Evolutionary conservation across 176 grass and related monocot species (phyloP), one percentile per base, ranked within the genome.

Genomic region (Zea luxurians): DNA sequence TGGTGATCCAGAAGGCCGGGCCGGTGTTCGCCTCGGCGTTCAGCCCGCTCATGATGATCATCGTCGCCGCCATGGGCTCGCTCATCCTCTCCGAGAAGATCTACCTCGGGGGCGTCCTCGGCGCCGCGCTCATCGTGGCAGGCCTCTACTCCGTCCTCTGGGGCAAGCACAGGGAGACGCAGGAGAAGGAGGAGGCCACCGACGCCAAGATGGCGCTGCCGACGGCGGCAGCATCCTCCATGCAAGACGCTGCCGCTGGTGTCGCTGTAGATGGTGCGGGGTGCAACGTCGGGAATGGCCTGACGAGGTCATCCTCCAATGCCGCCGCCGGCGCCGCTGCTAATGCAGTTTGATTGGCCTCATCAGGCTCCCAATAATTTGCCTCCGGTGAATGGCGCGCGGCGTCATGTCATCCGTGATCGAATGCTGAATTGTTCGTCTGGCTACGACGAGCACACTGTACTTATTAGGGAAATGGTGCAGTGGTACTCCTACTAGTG

Each of bases 31-130:
- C 95, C 15, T 94, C 95, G 41, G 95, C 95, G 71, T 98, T 98
- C 87, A 98, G 91, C 87, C 95, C 95, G 66, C 87, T 98, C 0
- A 98, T 98, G 89, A 98, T 98, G 91, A 94, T 98, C 85, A 92
- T 98, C 77, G 95, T 98, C 60, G 95, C 95, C 16, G 83, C 85
- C 80, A 98, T 98, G 91, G 89, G 91, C 0, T 92, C 91, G 37
- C 94, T 98, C 81, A 98, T 98, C 89, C 87, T 98, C 10, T 37
- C 89, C 37, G 95, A 94, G 84, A 87, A 90, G 61, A 90, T 98
- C 17, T 94, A 88, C 84, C 87, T 98, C 79, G 95, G 95, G 15
- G 91, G 82, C 62, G 78, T 96, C 64, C 68, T 96, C 76, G 93
- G 93, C 37, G 93, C 82, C 75, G 82, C 88, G 74, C 86, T 96